These are phyloP conservation scores for Trametes pubescens DNA, from an alignment of 1,284 basidiomycete species.

Conservation along the genomic window DNA sequence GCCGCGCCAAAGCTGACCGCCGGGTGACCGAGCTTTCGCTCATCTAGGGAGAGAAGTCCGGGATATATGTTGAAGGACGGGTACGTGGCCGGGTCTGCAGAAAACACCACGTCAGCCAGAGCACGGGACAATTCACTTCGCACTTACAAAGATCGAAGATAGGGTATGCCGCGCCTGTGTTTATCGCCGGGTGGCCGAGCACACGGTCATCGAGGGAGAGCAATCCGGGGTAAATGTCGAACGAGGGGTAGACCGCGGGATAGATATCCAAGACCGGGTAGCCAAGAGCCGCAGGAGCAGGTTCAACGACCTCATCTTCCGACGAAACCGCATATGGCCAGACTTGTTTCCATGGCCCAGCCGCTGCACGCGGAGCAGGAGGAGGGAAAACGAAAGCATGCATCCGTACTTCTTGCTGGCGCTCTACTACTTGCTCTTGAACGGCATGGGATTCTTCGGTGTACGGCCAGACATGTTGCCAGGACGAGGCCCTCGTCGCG, in stretches of 20 bases:
- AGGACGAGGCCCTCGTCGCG: constrained; percentile 17
- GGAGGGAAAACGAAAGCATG: constrained; percentile 37
- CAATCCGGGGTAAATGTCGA: constrained; percentile 40
- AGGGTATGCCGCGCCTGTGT: constrained; percentile 38
- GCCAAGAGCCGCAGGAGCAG: constrained; percentile 9
- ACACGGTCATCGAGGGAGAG: constrained; percentile 22
- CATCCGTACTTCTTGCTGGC: constrained; percentile 14
- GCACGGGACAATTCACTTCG: too few species aligned
- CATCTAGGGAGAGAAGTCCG: constrained; percentile 24
- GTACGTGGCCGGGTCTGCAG: constrained; percentile 33
- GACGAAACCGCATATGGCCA: constrained; percentile 27
- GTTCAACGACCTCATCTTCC: constrained; percentile 21
- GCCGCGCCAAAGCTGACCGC: constrained; percentile 17
- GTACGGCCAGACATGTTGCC: constrained; percentile 24
- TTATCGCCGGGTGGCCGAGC: constrained; percentile 16
- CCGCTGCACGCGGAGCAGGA: neutral
- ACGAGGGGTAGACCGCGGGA: constrained; percentile 50
- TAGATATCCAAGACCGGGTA: constrained; percentile 46
- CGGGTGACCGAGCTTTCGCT: constrained; percentile 21
- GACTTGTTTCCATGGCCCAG: constrained; percentile 32
- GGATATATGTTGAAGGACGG: constrained; percentile 43
- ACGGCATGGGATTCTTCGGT: constrained; percentile 1
- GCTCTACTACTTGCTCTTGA: constrained; percentile 1
- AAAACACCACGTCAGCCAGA: too few species aligned
- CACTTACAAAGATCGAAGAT: constrained; percentile 46